Evolutionary conservation across 768 basidiomycete genomes (phyloP).

Genomic region (Lentinus tigrinus): DNA sequence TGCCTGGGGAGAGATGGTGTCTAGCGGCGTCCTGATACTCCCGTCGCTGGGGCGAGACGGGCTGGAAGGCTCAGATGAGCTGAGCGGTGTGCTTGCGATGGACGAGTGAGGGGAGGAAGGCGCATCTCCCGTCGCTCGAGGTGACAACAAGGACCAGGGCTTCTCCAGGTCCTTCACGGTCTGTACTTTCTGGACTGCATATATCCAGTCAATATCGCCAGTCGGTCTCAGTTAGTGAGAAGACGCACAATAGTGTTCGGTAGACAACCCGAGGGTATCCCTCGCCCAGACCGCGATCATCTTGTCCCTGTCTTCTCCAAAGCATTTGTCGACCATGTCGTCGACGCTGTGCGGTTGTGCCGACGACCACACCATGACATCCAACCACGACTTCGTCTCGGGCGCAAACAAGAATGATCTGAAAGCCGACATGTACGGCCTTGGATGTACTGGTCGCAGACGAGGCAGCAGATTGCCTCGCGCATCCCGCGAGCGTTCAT

Average conservation of each 20-base stretch:
- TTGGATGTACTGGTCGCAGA: slow-evolving; percentile 47
- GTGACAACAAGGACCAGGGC: slow-evolving; percentile 54
- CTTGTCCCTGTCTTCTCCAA: slow-evolving; percentile 40
- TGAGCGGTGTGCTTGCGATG: slow-evolving; percentile 10
- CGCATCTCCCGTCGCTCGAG: neutral
- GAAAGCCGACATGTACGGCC: slow-evolving; percentile 69
- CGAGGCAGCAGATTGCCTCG: slow-evolving; percentile 16
- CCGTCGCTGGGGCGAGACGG: neutral
- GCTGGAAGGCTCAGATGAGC: slow-evolving; percentile 2
- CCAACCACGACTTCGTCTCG: slow-evolving; percentile 63
- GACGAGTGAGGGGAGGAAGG: slow-evolving; percentile 15
- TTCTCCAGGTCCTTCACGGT: slow-evolving; percentile 78
- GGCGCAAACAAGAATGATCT: slow-evolving; percentile 61
- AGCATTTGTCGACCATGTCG: slow-evolving; percentile 69
- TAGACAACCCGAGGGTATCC: slow-evolving; percentile 68
- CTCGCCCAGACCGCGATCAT: slow-evolving; percentile 77
- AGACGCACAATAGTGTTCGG: slow-evolving; percentile 66
- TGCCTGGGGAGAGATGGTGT: neutral
- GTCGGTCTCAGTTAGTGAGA: neutral
- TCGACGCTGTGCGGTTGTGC: slow-evolving; percentile 78
- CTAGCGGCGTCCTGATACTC: neutral
- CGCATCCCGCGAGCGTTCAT: slow-evolving; percentile 8
- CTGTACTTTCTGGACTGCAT: slow-evolving; percentile 35
- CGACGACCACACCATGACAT: slow-evolving; percentile 88
- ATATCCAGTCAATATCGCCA: slow-evolving; percentile 1